A percentile compares a stretch with the other conserved stretches of the same genome.
Conservation (phyloP, 176 grass and related monocot genomes). For the Juncus inflexus region DNA sequence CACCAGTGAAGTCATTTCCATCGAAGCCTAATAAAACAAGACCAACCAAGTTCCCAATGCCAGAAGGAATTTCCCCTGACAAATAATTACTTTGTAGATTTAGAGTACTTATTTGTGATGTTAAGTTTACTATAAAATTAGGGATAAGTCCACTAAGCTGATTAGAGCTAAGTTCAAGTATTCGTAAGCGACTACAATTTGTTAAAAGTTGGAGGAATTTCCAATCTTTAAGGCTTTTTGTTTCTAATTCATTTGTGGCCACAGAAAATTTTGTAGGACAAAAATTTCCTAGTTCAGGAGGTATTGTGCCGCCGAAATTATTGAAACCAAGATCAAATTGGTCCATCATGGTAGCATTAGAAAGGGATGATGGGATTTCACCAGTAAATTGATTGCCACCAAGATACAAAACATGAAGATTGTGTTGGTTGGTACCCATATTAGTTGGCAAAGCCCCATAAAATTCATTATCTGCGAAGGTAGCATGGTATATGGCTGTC, state of each 20-base stretch:
- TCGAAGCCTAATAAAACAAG: not conserved
- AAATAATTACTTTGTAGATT: not conserved
- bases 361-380: constrained; percentile 2
- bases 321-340: not conserved
- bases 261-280: not conserved
- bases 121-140: constrained; percentile 12
- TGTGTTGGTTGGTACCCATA: not conserved
- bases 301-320: not conserved
- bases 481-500: not conserved
- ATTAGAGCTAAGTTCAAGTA: not conserved
- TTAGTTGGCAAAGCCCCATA: not conserved
- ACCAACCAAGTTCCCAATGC: not conserved
- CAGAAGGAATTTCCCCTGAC: constrained; percentile 8
- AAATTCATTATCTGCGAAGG: not conserved
- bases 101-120: not conserved
- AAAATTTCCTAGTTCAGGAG: not conserved
- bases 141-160: not conserved
- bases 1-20: not conserved
- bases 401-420: not conserved
- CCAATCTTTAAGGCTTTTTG: not conserved
- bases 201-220: constrained; percentile 2
- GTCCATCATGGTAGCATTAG: not conserved
- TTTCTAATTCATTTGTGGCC: not conserved
- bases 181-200: not conserved
- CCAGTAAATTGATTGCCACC: not conserved